Percentiles rank a stretch among this genome's conserved stretches.
These are phyloP conservation scores for Aspergillus sp. DNA, from an alignment of 2,329 filamentous ascomycete genomes.

Conservation along the genomic window DNA sequence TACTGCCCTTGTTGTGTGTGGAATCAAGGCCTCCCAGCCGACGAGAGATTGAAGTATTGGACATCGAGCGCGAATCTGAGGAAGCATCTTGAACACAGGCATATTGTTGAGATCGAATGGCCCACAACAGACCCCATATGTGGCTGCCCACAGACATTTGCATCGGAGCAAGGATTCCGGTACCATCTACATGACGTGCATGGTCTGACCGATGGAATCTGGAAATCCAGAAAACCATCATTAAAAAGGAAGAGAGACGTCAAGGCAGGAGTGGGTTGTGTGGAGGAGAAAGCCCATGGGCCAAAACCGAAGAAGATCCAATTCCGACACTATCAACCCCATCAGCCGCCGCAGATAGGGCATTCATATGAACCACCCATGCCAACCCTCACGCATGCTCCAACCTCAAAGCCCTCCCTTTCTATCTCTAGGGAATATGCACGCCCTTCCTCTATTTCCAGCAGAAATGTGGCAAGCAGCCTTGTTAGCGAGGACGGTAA, in stretches of 20 bases:
- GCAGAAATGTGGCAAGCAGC: not conserved
- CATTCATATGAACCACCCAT: not conserved
- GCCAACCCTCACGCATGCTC: not conserved
- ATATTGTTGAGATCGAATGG: slow-evolving; percentile 4
- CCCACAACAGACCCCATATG: slow-evolving; percentile 2
- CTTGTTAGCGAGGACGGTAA: not conserved
- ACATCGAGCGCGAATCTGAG: not conserved
- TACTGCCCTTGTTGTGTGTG: slow-evolving; percentile 9
- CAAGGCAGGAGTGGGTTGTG: not conserved
- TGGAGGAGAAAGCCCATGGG: not conserved
- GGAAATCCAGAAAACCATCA: slow-evolving; percentile 1
- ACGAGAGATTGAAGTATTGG: slow-evolving; percentile 2
- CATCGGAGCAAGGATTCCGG: slow-evolving; percentile 3
- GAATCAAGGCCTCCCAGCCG: slow-evolving; percentile 4
- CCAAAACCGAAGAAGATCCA: slow-evolving; percentile 3
- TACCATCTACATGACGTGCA: slow-evolving; percentile 7
- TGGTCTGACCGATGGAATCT: slow-evolving; percentile 12
- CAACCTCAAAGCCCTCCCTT: not conserved
- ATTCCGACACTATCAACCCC: slow-evolving; percentile 4
- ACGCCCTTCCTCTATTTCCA: not conserved
- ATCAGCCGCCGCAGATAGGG: not conserved
- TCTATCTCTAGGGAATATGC: not conserved
- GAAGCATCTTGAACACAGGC: slow-evolving; percentile 2
- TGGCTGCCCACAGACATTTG: slow-evolving; percentile 6
- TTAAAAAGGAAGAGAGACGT: not conserved